Base-by-base conservation (phyloP, 2,329 filamentous ascomycete genomes). In the Penicillium palitans region DNA sequence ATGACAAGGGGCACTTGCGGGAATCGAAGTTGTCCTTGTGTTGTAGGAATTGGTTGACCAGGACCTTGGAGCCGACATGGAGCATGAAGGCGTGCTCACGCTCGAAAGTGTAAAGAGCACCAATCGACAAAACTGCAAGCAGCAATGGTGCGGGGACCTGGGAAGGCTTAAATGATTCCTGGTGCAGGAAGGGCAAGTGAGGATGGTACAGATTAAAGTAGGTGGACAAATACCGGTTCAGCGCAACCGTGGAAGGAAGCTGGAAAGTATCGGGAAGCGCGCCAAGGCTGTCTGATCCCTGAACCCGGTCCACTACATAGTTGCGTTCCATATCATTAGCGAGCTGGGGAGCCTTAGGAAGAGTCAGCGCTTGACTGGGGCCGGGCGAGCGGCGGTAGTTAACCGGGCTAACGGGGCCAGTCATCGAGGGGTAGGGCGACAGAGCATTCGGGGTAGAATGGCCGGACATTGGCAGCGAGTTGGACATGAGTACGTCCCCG, bases 1-100 rank as follows among this genome's bases (percentile, higher is more conserved):
- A 95, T 93, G 95, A 98, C 15, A 99, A 79, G 4, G 95, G 95
- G 70, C 93, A 98, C 76, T 97, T 98, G 68, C 93, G 88, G 9
- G 95, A 98, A 81, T 93, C 96, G 76, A 98, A 98, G 78, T 96
- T 96, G 75, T 97, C 93, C 81, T 97, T 97, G 80, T 97, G 96
- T 77, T 96, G 92, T 62, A 99, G 77, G 76, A 98, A 98, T 74
- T 97, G 91, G 73, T 96, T 97, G 69, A 98, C 93, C 19, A 99
- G 84, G 29, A 98, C 90, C 81, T 98, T 99, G 59, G 95, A 96
- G 19, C 93, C 95, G 66, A 98, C 96, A 78, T 99, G 95, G 24
- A 97, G 86, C 83, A 96, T 91, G 74, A 97, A 98, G 0, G 95
- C 95, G 73, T 96, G 90, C 68, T 98, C 93, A 72, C 96, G 91